Evolutionary conservation across 306 rosid genomes (phyloP), one percentile per base, ranked within the genome.

Genomic region (Phaseolus lunatus): DNA sequence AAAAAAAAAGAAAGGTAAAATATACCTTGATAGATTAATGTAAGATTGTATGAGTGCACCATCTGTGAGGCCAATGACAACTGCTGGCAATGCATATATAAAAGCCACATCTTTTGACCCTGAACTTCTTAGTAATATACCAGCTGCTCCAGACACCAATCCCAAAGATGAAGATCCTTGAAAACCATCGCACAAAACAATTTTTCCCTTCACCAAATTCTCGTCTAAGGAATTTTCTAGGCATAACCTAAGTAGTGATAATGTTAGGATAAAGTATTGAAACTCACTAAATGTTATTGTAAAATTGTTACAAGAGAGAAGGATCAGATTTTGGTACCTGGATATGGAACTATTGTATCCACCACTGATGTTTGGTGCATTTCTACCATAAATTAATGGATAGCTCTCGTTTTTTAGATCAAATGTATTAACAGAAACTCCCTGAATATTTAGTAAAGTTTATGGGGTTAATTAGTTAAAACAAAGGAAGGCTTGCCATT

Each of bases 171-270:
- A 22, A 3, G 12, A 1, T 1, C 3, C 0, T 26, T 0, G 9
- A 9, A 18, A 2, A 2, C 16, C 49, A 26, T 85, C 86, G 14
- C 91, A 88, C 0, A 85, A 15, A 27, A 85, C 72, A 22, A 87
- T 83, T 50, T 83, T 83, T 5, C 80, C 91, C 19, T 53, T 65
- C 26, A 85, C 76, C 61, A 83, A 50, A 14, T 56, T 44, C 5
- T 7, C 1, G 12, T 85, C 84, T 22, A 88, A 57, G 1, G 85
- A 2, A 27, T 23, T 41, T 20, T 13, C 1, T 0, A 0, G 2
- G 63, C 89, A 88, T n/a, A 6, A 45, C 48, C 84, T 85, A 48
- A 19, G 9, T 13, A 22, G 9, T 15, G 3, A 11, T 19, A 1
- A 8, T 27, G 13, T 29, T 29, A 61, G 44, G n/a, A 61, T 16